Conservation (phyloP, 1,284 basidiomycete genomes). For the Leccinum colubrinum region DNA sequence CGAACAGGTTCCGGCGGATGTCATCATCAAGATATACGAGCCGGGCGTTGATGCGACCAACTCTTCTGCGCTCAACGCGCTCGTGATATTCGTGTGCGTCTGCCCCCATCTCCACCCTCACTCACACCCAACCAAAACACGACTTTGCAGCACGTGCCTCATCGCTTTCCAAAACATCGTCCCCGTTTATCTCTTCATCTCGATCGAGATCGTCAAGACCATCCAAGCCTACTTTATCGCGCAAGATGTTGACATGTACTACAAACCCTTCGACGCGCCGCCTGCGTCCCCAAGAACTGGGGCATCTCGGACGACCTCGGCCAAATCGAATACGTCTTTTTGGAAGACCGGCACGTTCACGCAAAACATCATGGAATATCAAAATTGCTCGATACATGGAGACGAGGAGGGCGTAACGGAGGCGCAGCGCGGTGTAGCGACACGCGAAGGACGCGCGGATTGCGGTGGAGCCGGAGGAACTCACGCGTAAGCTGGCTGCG, state of each 20-base stretch:
- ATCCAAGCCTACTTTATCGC: slow-evolving; percentile 97
- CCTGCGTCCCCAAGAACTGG: slow-evolving; percentile 96
- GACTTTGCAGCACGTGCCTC: slow-evolving; percentile 64
- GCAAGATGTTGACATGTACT: slow-evolving; percentile 97
- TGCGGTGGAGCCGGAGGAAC: slow-evolving; percentile 65
- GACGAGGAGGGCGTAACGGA: slow-evolving; percentile 96
- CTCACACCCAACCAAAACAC: not conserved
- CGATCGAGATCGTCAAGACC: slow-evolving; percentile 97
- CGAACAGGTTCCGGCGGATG: slow-evolving; percentile 95
- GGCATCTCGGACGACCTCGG: slow-evolving; percentile 97
- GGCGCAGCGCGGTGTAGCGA: slow-evolving; percentile 90
- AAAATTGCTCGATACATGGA: slow-evolving; percentile 90
- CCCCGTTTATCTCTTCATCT: slow-evolving; percentile 95
- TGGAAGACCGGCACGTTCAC: slow-evolving; percentile 97
- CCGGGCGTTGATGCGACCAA: slow-evolving; percentile 58
- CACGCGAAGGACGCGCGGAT: slow-evolving; percentile 72
- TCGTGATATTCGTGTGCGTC: slow-evolving; percentile 89
- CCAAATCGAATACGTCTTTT: slow-evolving; percentile 97
- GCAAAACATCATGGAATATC: slow-evolving; percentile 98
- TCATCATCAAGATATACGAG: slow-evolving; percentile 79
- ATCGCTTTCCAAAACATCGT: slow-evolving; percentile 99
- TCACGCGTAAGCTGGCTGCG: slow-evolving; percentile 59
- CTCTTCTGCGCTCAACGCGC: slow-evolving; percentile 69
- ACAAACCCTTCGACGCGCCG: slow-evolving; percentile 76
- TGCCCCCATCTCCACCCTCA: not conserved